phyloP scores from a whole-genome alignment of 2,329 filamentous ascomycete species.

The Coniella vitis region DNA sequence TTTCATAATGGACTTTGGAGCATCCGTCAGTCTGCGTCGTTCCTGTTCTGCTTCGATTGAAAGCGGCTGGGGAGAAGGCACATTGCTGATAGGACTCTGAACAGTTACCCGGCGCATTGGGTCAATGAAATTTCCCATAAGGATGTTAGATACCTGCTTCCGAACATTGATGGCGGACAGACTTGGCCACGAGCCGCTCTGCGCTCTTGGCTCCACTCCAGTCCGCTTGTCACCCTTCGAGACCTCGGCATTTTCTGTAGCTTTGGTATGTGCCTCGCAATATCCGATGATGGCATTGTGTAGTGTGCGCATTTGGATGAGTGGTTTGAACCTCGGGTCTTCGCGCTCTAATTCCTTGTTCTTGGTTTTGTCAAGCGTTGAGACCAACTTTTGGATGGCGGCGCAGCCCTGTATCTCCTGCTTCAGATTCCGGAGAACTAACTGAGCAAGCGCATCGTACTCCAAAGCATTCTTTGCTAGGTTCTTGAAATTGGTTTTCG shows the following conservation, averaged over 20 bases:
- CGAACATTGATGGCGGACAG: neutral
- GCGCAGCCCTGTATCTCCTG: slow-evolving; percentile 1
- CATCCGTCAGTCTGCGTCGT: slow-evolving; percentile 3
- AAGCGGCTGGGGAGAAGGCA: slow-evolving; percentile 5
- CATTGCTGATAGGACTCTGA: slow-evolving; percentile 5
- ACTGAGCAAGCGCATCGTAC: slow-evolving; percentile 5
- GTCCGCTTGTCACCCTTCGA: neutral
- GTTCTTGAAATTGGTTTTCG: slow-evolving; percentile 3
- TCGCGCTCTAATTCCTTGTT: neutral
- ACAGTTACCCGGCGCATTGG: slow-evolving; percentile 8
- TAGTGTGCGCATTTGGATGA: slow-evolving; percentile 8
- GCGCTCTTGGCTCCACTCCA: neutral
- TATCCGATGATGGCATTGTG: slow-evolving; percentile 7
- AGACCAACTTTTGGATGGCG: neutral
- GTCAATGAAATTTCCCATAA: neutral
- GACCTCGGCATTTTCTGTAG: neutral
- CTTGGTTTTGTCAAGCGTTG: neutral
- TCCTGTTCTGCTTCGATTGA: slow-evolving; percentile 12
- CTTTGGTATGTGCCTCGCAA: neutral
- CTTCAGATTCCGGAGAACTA: slow-evolving; percentile 6
- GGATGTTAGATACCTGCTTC: neutral
- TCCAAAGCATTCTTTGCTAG: slow-evolving; percentile 4
- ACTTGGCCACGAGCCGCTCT: neutral
- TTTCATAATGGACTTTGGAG: slow-evolving; percentile 12
- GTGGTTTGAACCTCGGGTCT: slow-evolving; percentile 8